These are phyloP conservation scores for Trichoderma lentiforme DNA, from an alignment of 2,329 filamentous ascomycete species.

Conservation along the genomic window DNA sequence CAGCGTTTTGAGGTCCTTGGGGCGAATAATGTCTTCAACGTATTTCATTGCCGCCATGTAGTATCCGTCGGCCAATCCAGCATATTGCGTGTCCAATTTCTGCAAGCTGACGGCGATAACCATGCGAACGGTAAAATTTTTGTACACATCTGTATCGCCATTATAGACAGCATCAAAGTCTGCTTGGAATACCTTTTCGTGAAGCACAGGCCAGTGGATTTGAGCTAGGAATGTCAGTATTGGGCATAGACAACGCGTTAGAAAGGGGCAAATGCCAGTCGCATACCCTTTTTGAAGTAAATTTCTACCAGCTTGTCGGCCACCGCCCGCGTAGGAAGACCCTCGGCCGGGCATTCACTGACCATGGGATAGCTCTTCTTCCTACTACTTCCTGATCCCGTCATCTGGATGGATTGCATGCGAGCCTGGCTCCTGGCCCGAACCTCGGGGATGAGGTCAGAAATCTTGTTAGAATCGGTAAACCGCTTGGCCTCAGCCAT, in stretches of 20 bases:
- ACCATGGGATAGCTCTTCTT: slow-evolving; percentile 90
- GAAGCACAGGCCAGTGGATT: slow-evolving; percentile 80
- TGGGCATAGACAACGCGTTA: neutral
- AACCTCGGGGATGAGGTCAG: slow-evolving; percentile 80
- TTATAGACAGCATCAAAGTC: slow-evolving; percentile 80
- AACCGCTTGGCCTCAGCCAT: slow-evolving; percentile 97
- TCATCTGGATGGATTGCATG: slow-evolving; percentile 58
- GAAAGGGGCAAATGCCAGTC: neutral
- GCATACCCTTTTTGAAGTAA: slow-evolving; percentile 77
- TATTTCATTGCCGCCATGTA: slow-evolving; percentile 85
- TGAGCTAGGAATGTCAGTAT: slow-evolving; percentile 58
- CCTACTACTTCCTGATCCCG: slow-evolving; percentile 49
- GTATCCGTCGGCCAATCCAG: slow-evolving; percentile 92
- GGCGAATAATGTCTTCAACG: slow-evolving; percentile 76
- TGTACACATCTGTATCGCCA: slow-evolving; percentile 72
- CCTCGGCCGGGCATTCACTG: slow-evolving; percentile 75
- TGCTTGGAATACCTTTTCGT: slow-evolving; percentile 73
- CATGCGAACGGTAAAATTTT: slow-evolving; percentile 86
- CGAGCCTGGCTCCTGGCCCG: slow-evolving; percentile 54
- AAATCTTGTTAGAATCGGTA: slow-evolving; percentile 85
- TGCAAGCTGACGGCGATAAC: slow-evolving; percentile 93
- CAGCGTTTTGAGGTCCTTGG: slow-evolving; percentile 86
- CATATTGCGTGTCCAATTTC: slow-evolving; percentile 83
- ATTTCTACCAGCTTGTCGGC: slow-evolving; percentile 78
- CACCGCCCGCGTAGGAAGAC: slow-evolving; percentile 69